These are phyloP conservation scores for Lantana camara DNA, from an alignment of 257 asterid species.

Conservation along the genomic window DNA sequence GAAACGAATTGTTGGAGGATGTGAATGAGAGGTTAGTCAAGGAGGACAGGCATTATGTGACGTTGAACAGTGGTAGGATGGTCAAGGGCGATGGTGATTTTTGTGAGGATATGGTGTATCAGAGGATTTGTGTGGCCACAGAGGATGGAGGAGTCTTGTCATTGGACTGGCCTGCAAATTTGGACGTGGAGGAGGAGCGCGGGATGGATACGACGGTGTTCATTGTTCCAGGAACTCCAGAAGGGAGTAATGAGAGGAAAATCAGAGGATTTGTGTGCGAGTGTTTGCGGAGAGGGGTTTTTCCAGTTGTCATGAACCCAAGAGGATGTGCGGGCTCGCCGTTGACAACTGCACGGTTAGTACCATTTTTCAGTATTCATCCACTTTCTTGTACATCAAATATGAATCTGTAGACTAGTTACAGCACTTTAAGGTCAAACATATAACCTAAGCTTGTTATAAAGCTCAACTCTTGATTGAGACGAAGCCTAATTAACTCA, in stretches of 20 bases:
- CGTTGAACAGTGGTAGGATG: conserved; percentile 61
- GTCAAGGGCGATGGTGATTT: conserved; percentile 35
- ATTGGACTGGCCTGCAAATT: conserved; percentile 90
- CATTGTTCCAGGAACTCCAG: conserved; percentile 84
- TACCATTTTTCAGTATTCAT: conserved; percentile 3
- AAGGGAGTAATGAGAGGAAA: conserved; percentile 71
- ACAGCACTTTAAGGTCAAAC: conserved; percentile 4
- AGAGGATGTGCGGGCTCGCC: conserved; percentile 98
- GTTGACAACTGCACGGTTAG: conserved; percentile 78
- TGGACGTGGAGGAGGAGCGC: conserved; percentile 79
- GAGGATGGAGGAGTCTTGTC: conserved; percentile 91
- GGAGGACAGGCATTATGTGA: conserved; percentile 80
- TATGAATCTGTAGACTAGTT: not conserved
- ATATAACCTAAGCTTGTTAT: not conserved
- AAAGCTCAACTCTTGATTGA: not conserved
- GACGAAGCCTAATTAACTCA: not conserved
- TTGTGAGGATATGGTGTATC: conserved; percentile 65
- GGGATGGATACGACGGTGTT: conserved; percentile 83
- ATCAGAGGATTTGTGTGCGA: conserved; percentile 59
- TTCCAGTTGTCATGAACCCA: conserved; percentile 94
- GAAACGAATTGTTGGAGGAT: conserved; percentile 58
- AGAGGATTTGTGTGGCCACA: conserved; percentile 72
- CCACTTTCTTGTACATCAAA: not conserved
- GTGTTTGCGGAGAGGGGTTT: conserved; percentile 77
- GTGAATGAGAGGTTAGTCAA: conserved; percentile 66